Evolutionary conservation across 78 protist genomes (phyloP).

Genomic region (Blattamonas nauphoetae): DNA sequence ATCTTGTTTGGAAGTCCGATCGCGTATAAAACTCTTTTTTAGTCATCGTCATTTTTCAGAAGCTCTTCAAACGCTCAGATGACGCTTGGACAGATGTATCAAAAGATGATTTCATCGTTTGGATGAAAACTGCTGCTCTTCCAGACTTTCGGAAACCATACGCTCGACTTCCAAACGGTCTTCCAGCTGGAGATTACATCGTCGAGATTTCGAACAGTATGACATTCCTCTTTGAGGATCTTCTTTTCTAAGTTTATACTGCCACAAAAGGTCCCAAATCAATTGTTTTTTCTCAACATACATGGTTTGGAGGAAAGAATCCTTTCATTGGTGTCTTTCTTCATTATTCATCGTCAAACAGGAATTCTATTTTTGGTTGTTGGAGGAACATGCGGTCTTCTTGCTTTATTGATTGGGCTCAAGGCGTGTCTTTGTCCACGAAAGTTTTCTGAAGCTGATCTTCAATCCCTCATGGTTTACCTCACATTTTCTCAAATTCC

Average conservation of each 20-base stretch:
- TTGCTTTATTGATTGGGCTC: not conserved
- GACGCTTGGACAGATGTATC: conserved; percentile 28
- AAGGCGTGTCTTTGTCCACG: not conserved
- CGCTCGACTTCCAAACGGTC: conserved; percentile 33
- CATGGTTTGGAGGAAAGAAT: conserved; percentile 92
- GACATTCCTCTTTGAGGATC: no score
- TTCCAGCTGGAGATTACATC: conserved; percentile 45
- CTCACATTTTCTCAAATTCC: no score
- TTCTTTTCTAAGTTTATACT: conserved; percentile 54
- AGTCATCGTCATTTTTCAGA: no score
- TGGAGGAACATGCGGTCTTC: not conserved
- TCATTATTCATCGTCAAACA: not conserved
- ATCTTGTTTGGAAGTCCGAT: no score
- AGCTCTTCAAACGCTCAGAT: not conserved
- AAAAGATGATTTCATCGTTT: conserved; percentile 79
- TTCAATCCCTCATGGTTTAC: no score
- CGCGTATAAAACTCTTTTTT: no score
- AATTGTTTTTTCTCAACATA: conserved; percentile 69
- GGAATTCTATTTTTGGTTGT: not conserved
- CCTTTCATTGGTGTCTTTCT: conserved; percentile 51
- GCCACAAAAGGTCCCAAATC: conserved; percentile 72
- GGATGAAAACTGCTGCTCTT: conserved; percentile 90
- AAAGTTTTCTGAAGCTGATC: no score
- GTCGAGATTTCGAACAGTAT: conserved; percentile 16
- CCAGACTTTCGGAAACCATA: conserved; percentile 84